Evolutionary conservation across 768 basidiomycete genomes (phyloP).

Genomic region (Baorangia bicolor): DNA sequence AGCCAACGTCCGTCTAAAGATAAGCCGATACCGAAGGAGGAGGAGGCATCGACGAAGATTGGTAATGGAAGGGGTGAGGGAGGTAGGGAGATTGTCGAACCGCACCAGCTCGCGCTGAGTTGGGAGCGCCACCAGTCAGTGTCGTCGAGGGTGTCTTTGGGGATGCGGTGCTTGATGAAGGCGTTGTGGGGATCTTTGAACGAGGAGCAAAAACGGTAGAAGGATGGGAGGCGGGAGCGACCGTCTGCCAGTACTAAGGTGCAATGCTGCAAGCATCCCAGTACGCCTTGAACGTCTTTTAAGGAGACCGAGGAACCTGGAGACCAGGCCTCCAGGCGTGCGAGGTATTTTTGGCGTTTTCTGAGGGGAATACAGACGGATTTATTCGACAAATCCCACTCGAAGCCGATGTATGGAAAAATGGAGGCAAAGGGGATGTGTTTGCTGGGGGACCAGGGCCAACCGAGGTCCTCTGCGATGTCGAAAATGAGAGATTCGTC

Average conservation of each 20-base stretch:
- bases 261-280: not conserved
- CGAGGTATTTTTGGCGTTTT: not conserved
- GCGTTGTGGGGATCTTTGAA: not conserved
- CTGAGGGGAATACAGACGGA: not conserved
- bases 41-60: not conserved
- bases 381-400: not conserved
- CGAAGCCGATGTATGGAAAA: not conserved
- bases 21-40: conserved; percentile 28
- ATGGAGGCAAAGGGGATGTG: no score
- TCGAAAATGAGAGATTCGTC: no score
- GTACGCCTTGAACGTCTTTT: not conserved
- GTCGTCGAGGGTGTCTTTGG: fast-evolving
- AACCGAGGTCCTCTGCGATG: no score
- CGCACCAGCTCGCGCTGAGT: fast-evolving
- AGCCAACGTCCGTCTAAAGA: conserved; percentile 35
- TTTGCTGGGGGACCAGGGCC: no score
- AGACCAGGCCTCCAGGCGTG: not conserved
- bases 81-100: not conserved
- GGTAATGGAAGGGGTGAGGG: not conserved
- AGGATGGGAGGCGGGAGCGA: not conserved
- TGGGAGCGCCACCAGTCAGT: not conserved
- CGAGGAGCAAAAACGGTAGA: not conserved
- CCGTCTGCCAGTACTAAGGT: not conserved
- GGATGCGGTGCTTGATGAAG: not conserved
- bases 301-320: not conserved